These are phyloP conservation scores for Hyphopichia khmerensis DNA, from an alignment of 1,139 yeast genomes.

Conservation along the genomic window DNA sequence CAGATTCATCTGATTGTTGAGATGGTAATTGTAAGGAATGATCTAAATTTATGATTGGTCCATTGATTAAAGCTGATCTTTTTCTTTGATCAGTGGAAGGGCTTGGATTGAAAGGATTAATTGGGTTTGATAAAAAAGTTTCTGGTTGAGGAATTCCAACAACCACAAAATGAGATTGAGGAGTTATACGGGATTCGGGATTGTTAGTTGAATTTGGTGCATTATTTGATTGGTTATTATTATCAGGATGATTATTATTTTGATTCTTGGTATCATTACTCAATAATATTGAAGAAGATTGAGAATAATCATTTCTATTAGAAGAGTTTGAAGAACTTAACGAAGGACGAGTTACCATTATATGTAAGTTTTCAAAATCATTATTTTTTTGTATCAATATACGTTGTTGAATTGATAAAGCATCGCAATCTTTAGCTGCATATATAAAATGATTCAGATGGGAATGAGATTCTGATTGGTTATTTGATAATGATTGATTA, in stretches of 20 bases:
- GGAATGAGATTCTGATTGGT: not conserved
- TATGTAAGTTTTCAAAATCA: constrained; percentile 32
- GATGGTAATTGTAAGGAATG: constrained; percentile 48
- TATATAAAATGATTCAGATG: constrained; percentile 11
- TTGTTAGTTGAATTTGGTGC: not conserved
- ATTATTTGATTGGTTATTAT: constrained; percentile 3
- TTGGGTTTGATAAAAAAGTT: constrained; percentile 30
- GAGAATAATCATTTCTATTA: constrained; percentile 32
- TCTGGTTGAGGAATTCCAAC: constrained; percentile 49
- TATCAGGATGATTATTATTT: not conserved
- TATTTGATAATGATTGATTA: constrained; percentile 2
- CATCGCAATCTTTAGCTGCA: constrained; percentile 33
- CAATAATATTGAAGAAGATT: constrained; percentile 36
- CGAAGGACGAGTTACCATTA: constrained; percentile 40
- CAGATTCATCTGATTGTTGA: constrained; percentile 48
- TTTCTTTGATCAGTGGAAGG: constrained; percentile 77
- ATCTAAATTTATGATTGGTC: constrained; percentile 84
- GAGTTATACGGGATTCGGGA: constrained; percentile 14
- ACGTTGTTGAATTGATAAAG: constrained; percentile 36
- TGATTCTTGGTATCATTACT: constrained; percentile 14
- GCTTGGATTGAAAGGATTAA: constrained; percentile 44
- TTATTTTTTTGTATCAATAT: constrained; percentile 27
- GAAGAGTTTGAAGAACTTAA: constrained; percentile 10
- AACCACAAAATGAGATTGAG: constrained; percentile 35
- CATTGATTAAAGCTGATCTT: constrained; percentile 72